Evolutionary conservation across 2,329 filamentous ascomycete genomes (phyloP), one percentile per base, ranked within the genome.

Genomic region (Lasiodiplodia sp.): DNA sequence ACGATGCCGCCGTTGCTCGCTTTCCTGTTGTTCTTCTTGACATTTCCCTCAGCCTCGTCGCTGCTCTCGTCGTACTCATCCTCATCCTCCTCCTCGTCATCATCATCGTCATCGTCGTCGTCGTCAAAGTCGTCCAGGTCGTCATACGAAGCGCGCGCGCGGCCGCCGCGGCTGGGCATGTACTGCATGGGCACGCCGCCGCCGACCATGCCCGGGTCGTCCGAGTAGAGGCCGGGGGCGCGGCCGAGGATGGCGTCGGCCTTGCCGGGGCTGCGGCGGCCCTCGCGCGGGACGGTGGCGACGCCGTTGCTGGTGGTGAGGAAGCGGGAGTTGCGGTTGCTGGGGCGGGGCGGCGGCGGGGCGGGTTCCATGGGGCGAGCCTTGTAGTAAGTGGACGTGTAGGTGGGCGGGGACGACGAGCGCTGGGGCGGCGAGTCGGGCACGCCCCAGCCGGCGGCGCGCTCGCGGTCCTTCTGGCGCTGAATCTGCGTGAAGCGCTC

Each of bases 361-460:
- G 53, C 12, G 23, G 28, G 31, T 1, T 16, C 62, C n/a, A 34
- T 34, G 31, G 31, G 28, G 5, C 49, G 58, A 34, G 28, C 38
- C n/a, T 31, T 52, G 55, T 64, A 64, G 60, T 64, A 64, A 2
- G 67, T 64, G 4, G 34, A 56, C 8, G 67, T 49, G 67, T 34
- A 56, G 51, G 51, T 25, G 25, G 58, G 58, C 23, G 67, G 38
- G 18, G 51, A 49, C 3, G 49, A 47, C 18, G 53, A 38, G 31
- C 23, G 51, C 58, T 37, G 28, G 28, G 62, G 60, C 34, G 57
- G 37, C 25, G 28, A 51, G 40, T 79, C 78, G 47, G 44, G 44
- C 1, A 79, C 70, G 40, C 90, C 90, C 90, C 91, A 92, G 40
- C 91, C 91, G 16, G 90, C 90, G 34, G 84, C 86, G 21, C 86